Evolutionary conservation across 1,284 basidiomycete species (phyloP).

Genomic region (Leccinum griseonigrum): DNA sequence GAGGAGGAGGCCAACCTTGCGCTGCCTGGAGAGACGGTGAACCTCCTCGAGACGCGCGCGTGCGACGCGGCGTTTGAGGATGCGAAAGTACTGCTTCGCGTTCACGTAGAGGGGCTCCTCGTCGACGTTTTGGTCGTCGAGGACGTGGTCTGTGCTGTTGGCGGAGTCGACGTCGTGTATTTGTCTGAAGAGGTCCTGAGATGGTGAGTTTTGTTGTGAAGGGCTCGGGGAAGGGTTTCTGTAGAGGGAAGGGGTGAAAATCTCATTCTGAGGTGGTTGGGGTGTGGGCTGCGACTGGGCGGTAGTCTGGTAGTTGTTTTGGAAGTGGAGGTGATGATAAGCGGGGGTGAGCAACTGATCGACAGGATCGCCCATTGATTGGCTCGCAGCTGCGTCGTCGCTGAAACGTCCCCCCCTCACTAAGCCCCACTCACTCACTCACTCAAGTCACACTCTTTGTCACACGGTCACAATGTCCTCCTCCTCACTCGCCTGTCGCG

Average conservation of each 20-base stretch:
- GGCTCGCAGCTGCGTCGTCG: conserved; percentile 35
- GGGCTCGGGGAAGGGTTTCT: conserved; percentile 27
- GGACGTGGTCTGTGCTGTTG: conserved; percentile 14
- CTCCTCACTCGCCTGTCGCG: conserved; percentile 83
- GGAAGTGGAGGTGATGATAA: conserved; percentile 53
- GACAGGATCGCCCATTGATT: conserved; percentile 60
- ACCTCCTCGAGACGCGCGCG: conserved; percentile 89
- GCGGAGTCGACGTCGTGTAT: conserved; percentile 26
- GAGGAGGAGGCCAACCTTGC: conserved; percentile 63
- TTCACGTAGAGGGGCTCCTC: conserved; percentile 97
- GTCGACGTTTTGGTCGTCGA: conserved; percentile 51
- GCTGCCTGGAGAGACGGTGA: conserved; percentile 84
- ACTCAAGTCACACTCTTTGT: neutral
- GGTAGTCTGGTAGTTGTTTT: conserved; percentile 27
- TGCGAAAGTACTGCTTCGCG: conserved; percentile 96
- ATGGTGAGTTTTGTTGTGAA: conserved; percentile 27
- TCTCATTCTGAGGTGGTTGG: conserved; percentile 20
- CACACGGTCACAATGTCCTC: conserved; percentile 12
- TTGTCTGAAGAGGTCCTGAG: conserved; percentile 33
- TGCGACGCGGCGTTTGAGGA: conserved; percentile 88
- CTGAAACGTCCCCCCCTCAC: conserved; percentile 19
- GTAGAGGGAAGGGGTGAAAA: conserved; percentile 26
- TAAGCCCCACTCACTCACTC: neutral
- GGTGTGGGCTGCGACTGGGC: conserved; percentile 15
- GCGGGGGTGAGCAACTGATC: conserved; percentile 62